Base-by-base conservation (phyloP, 352 stramenopile genomes). In the Halophytophthora batemanensis region DNA sequence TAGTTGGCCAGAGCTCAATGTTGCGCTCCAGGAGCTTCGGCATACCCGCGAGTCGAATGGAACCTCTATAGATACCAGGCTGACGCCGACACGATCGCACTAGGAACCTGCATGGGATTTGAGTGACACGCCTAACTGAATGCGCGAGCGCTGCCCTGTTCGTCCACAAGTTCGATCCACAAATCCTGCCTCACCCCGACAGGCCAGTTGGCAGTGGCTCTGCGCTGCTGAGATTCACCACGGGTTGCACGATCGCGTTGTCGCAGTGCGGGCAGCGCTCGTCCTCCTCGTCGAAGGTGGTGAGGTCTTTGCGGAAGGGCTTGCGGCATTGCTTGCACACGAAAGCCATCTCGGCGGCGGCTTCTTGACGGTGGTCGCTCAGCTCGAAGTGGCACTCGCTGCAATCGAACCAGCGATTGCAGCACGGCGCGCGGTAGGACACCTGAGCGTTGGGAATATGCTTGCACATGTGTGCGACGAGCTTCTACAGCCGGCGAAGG, bases 321-420 rank as follows among this genome's bases (percentile, higher is more conserved):
- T 67, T 72, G 37, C 69, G 69, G 55, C 78, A 92, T 25, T 69
- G 68, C 53, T 87, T 87, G 56, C 81, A 92, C 17, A 83, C 37
- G 22, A 92, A 77, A 22, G 73, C 71, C 45, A 90, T 70, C 64
- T 87, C 71, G 0, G 45, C 43, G 12, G 72, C 65, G 11, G 50
- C 19, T n/a, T 50, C 43, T 19, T 87, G 59, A 19, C 67, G 50
- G 47, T 92, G 72, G 46, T 86, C 69, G 40, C 71, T 82, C 11
- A 74, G 58, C 55, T 89, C 77, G 37, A 82, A 83, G 50, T 92
- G 78, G 42, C 82, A 87, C 53, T 86, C 74, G 48, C 63, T 83
- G 64, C 78, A 92, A 56, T 90, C 78, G 51, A 89, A 92, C 81
- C 77, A 92, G 38, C 74, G 78, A 14, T 64, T 70, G 61, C 78